A percentile compares a stretch with the other conserved stretches of the same genome.
Evolutionary conservation across 441 rosid species (phyloP).

Genomic region (Francoa sonchifolia): DNA sequence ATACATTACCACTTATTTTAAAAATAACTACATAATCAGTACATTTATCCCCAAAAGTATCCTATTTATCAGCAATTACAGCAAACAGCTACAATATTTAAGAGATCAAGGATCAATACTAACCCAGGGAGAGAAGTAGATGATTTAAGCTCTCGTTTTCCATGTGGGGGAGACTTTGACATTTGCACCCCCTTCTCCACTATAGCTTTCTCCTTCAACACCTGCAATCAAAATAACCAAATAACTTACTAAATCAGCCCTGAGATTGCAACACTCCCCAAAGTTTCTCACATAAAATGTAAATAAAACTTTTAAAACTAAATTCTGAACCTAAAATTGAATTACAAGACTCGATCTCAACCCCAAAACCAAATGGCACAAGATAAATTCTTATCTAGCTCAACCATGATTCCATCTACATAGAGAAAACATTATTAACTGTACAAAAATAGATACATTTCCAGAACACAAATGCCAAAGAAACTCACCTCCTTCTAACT

Average conservation of each 20-base stretch:
- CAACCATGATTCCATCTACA: too few species aligned
- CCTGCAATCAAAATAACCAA: constrained; percentile 12
- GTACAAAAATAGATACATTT: constrained; percentile 17
- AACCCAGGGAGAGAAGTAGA: constrained; percentile 29
- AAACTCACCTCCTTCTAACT: constrained; percentile 21
- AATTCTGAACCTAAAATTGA: too few species aligned
- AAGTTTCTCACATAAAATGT: neutral
- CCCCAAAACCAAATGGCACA: too few species aligned
- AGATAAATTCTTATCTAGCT: too few species aligned
- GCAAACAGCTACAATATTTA: neutral
- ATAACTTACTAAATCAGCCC: constrained; percentile 6
- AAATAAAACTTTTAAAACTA: too few species aligned
- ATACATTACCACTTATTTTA: too few species aligned
- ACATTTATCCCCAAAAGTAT: too few species aligned
- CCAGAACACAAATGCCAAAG: constrained; percentile 24
- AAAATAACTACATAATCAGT: too few species aligned
- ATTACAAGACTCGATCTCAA: too few species aligned
- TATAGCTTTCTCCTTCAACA: constrained; percentile 18
- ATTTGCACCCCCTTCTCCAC: constrained; percentile 31
- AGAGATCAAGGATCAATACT: constrained; percentile 5
- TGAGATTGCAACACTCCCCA: neutral
- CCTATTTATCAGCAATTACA: too few species aligned
- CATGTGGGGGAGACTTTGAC: constrained; percentile 48
- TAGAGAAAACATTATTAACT: constrained; percentile 2
- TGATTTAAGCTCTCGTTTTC: constrained; percentile 21